Conservation (phyloP, 495 filamentous ascomycete genomes). For the Penicillium cataractarum region DNA sequence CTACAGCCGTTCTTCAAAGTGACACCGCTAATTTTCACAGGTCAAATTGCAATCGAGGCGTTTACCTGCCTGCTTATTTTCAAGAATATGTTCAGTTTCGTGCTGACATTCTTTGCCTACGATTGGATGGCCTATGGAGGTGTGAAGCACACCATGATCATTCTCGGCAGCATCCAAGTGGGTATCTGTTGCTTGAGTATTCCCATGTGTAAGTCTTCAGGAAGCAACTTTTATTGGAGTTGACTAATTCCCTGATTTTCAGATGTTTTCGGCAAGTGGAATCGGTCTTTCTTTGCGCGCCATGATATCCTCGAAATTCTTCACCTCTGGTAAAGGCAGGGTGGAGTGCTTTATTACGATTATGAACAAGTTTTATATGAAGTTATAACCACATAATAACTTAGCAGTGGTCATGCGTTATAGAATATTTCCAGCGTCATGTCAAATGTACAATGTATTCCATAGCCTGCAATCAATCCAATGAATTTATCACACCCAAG, state of each 20-base stretch:
- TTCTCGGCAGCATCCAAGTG: conserved; percentile 75
- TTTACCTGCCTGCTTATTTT: conserved; percentile 92
- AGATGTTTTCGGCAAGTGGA: conserved; percentile 84
- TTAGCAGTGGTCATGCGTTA: neutral
- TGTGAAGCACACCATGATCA: conserved; percentile 67
- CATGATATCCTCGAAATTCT: conserved; percentile 69
- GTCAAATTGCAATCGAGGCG: conserved; percentile 82
- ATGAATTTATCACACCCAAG: neutral
- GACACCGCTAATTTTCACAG: conserved; percentile 40
- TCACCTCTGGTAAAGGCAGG: conserved; percentile 38
- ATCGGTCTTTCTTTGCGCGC: conserved; percentile 69
- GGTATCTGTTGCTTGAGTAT: conserved; percentile 71
- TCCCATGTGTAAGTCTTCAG: conserved; percentile 69
- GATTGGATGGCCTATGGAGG: conserved; percentile 70
- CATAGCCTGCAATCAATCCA: neutral
- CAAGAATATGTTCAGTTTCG: conserved; percentile 92
- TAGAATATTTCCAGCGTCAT: neutral
- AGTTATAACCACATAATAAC: neutral
- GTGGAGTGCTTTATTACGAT: neutral
- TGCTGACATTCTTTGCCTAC: conserved; percentile 78
- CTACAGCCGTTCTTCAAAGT: neutral
- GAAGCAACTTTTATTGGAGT: neutral
- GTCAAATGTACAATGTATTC: neutral
- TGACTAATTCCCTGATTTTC: neutral
- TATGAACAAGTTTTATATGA: neutral